Base-by-base conservation (phyloP, 2,329 filamentous ascomycete genomes). In the Peltaster fructicola region DNA sequence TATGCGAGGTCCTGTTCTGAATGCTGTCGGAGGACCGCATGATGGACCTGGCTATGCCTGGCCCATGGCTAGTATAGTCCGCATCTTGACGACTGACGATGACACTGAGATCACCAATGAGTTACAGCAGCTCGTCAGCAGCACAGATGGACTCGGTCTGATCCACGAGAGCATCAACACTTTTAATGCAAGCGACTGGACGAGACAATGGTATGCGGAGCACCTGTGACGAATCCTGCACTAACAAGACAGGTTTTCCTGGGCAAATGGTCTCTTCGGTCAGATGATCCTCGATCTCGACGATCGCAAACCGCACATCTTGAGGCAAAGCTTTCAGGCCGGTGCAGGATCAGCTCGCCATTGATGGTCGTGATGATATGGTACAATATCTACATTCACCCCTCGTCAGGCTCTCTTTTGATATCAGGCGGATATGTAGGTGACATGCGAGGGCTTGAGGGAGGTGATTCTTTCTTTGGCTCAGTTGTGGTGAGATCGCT, bases 111-210 rank as follows among this genome's bases (percentile, higher is more conserved):
- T 62, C 28, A 45, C 41, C 5, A 45, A 43, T 8, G 49, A 57
- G 36, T 31, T 64, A 31, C 40, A 41, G 31, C 45, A 55, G 39
- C 50, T 63, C 27, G 40, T 64, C 14, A 51, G 50, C 29, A 57
- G 48, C 20, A 63, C 59, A 4, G 56, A 51, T 37, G 51, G 56
- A 4, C 39, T 61, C 14, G 60, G 60, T 0, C 34, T 63, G 39
- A 56, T 63, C 11, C 60, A 64, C 31, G 59, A 63, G 44, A 62
- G 57, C 29, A 51, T 63, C 32, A 59, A 59, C 32, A 51, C 47
- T n/a, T 60, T 52, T 34, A 55, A 62, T 32, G 39, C 40, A 15
- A 49, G 36, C 9, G 43, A 54, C 30, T 63, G 53, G 50, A 59
- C 58, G 14, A 48, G 60, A 30, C 57, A 59, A 31, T 63, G 59